Evolutionary conservation across 2,329 filamentous ascomycete genomes (phyloP).

Genomic region (Alternaria ventricosa): DNA sequence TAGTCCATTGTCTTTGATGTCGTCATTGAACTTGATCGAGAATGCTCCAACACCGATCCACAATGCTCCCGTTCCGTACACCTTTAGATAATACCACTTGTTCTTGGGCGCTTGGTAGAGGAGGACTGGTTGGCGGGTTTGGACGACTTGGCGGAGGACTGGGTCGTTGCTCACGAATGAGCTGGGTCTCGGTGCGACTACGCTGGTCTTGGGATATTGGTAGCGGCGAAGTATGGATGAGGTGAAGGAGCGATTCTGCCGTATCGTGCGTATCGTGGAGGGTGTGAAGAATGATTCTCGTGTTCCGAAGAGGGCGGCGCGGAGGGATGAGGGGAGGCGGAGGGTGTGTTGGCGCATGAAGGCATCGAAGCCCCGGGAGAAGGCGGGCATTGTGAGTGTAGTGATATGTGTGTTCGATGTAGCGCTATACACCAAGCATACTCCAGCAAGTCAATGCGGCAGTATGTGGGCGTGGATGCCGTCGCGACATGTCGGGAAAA

Average conservation of each 20-base stretch:
- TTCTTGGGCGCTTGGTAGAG: slow-evolving; percentile 42
- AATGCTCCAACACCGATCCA: slow-evolving; percentile 39
- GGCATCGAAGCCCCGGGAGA: slow-evolving; percentile 38
- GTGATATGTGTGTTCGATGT: not conserved
- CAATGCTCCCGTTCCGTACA: slow-evolving; percentile 35
- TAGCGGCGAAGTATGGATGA: slow-evolving; percentile 34
- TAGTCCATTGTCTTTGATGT: slow-evolving; percentile 38
- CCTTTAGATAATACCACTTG: slow-evolving; percentile 34
- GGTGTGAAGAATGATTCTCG: slow-evolving; percentile 31
- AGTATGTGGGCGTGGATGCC: not conserved
- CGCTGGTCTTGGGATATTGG: slow-evolving; percentile 18
- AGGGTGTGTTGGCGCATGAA: slow-evolving; percentile 35
- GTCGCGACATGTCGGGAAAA: slow-evolving; percentile 13
- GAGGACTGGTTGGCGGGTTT: slow-evolving; percentile 39
- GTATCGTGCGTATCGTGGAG: slow-evolving; percentile 9
- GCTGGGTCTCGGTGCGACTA: slow-evolving; percentile 10
- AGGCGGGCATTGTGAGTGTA: slow-evolving; percentile 36
- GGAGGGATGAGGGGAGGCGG: slow-evolving; percentile 43
- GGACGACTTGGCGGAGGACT: slow-evolving; percentile 40
- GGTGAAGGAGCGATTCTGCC: slow-evolving; percentile 30
- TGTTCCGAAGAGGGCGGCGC: slow-evolving; percentile 36
- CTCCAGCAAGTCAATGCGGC: not conserved
- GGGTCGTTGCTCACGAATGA: slow-evolving; percentile 36
- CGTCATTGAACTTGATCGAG: slow-evolving; percentile 39
- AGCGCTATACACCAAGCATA: not conserved